Base-by-base conservation (phyloP, 2,329 filamentous ascomycete genomes). In the Ceratocystis destructans region DNA sequence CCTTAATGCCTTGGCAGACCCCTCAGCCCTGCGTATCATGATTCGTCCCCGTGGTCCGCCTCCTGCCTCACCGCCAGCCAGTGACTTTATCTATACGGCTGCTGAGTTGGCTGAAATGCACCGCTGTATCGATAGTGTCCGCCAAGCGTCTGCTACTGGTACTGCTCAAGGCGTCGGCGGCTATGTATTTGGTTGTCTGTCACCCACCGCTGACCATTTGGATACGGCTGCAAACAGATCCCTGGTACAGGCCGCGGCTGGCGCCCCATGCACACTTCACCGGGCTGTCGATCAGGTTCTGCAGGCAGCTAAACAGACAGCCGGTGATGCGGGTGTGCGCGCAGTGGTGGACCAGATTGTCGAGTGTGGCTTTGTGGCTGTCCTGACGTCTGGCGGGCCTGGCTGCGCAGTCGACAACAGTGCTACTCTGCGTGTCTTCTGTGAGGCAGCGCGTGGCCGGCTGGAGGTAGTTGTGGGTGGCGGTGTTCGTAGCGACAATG, bases 271-370 rank as follows among this genome's bases (percentile, higher is more conserved):
- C 69, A 77, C 82, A n/a, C 80, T 84, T 69, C 82, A 83, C 72
- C 78, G 82, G 17, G 82, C 82, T 1, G 82, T 83, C 67, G 82
- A 85, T 70, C 74, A 76, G 20, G 73, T 83, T 10, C 70, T 80
- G 2, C 72, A 67, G 8, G 61, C 69, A 44, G 67, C 69, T 7
- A 69, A 70, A 59, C 62, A 66, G 7, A 45, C 31, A 7, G 41
- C 50, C 1, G 62, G 50, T 22, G 44, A 64, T 0, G 48, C 41
- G 69, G 66, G 41, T 63, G 5, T 8, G 50, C 73, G 71, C 70
- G 61, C 68, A 1, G 73, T 73, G 1, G 71, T 83, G 33, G 70
- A 73, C 3, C 71, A 72, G 5, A 70, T 83, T 12, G 69, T 70
- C 0, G 62, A 15, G 2, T 78, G 78, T 62, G 80, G 81, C 8